A percentile compares a stretch with the other conserved stretches of the same genome.
Evolutionary conservation across 129 eudicot species (phyloP).

Genomic region (Logfia minima): DNA sequence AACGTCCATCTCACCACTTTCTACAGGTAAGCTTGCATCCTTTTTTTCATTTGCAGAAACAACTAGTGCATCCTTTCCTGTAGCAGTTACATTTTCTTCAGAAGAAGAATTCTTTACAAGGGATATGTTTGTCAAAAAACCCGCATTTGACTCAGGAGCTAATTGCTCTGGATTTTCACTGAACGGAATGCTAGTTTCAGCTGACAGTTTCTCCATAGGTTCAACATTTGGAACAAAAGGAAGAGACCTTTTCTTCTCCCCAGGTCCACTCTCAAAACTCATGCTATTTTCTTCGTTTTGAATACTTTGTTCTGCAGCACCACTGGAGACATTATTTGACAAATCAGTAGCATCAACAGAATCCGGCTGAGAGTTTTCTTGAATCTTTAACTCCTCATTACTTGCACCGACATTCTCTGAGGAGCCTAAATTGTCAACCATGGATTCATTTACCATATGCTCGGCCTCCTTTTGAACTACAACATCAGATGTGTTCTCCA

Average conservation of each 20-base stretch:
- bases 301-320: conserved; percentile 30
- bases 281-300: conserved; percentile 17
- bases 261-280: conserved; percentile 23
- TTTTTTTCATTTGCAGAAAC: conserved; percentile 29
- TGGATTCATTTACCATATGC: conserved; percentile 25
- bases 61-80: conserved; percentile 32
- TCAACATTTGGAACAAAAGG: conserved; percentile 31
- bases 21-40: conserved; percentile 26
- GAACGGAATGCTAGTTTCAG: conserved; percentile 24
- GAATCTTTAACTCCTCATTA: background rate
- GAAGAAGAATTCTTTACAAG: conserved; percentile 7
- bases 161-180: conserved; percentile 17
- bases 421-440: conserved; percentile 20
- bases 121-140: conserved; percentile 26
- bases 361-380: conserved; percentile 25
- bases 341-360: conserved; percentile 34
- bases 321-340: conserved; percentile 15
- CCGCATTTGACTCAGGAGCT: conserved; percentile 31
- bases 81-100: conserved; percentile 17
- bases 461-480: conserved; percentile 30
- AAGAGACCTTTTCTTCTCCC: conserved; percentile 16
- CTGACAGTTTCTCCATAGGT: conserved; percentile 20
- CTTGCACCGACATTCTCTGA: conserved; percentile 24
- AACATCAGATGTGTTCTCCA: conserved; percentile 32
- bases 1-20: conserved; percentile 28